These are phyloP conservation scores for Zasmidium cellare DNA, from an alignment of 2,329 filamentous ascomycete species.

Conservation along the genomic window DNA sequence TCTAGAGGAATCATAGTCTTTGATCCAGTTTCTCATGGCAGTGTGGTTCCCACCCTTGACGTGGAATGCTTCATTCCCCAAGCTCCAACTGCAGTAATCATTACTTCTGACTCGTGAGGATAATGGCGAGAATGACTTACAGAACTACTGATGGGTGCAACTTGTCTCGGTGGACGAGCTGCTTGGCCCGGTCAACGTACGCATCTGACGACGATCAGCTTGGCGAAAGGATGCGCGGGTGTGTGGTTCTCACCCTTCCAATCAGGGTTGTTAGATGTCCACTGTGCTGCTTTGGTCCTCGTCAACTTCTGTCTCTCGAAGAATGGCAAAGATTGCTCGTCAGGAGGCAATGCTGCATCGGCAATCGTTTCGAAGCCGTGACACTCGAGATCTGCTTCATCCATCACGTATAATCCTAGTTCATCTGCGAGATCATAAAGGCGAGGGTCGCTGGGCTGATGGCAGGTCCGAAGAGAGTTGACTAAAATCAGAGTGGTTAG, in stretches of 20 bases:
- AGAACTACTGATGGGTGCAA: conserved; percentile 70
- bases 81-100: conserved; percentile 54
- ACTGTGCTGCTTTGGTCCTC: conserved; percentile 56
- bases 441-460: conserved; percentile 65
- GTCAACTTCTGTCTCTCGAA: conserved; percentile 49
- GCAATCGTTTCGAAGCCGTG: conserved; percentile 45
- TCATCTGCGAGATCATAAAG: conserved; percentile 64
- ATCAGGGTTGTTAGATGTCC: conserved; percentile 60
- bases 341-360: conserved; percentile 27
- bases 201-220: conserved; percentile 40
- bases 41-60: conserved; percentile 60
- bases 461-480: conserved; percentile 68
- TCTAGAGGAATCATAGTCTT: conserved; percentile 57
- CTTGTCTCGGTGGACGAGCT: conserved; percentile 68
- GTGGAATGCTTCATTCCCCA: conserved; percentile 74
- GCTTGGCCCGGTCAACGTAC: conserved; percentile 66
- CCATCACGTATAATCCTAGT: conserved; percentile 67
- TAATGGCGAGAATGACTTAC: conserved; percentile 32
- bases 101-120: neutral
- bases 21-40: conserved; percentile 66
- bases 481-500: conserved; percentile 32
- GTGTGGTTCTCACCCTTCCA: conserved; percentile 48
- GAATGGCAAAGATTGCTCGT: conserved; percentile 60
- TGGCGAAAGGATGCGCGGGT: neutral
- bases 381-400: conserved; percentile 53